Conservation (phyloP, 192 early-diverging fungal species). For the Backusella macrospora region DNA sequence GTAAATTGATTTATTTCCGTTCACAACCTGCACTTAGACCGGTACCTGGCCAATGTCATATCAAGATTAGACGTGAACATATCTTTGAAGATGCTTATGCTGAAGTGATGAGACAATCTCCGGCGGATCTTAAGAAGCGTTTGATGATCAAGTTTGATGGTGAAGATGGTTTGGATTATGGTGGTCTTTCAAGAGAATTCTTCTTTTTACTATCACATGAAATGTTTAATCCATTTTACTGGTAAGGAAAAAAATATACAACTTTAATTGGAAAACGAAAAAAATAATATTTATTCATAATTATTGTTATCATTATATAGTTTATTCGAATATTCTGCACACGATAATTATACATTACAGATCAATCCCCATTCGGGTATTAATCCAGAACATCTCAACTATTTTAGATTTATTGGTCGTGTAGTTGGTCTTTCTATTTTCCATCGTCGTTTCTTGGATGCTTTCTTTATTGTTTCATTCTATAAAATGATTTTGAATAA, state of each 20-base stretch:
- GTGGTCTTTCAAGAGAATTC: conserved; percentile 95
- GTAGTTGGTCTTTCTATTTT: conserved; percentile 95
- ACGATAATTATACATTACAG: conserved; percentile 98
- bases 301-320: conserved; percentile 51
- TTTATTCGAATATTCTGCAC: conserved; percentile 96
- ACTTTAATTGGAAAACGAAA: not conserved
- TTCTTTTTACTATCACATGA: conserved; percentile 98
- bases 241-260: conserved; percentile 5
- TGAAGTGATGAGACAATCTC: conserved; percentile 92
- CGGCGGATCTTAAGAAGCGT: conserved; percentile 92
- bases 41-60: conserved; percentile 88
- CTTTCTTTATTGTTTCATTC: conserved; percentile 94
- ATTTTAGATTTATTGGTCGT: conserved; percentile 98
- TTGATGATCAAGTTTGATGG: conserved; percentile 99
- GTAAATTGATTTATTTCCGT: conserved; percentile 96
- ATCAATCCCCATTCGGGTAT: conserved; percentile 95
- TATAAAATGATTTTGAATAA: conserved; percentile 97
- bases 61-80: conserved; percentile 84
- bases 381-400: conserved; percentile 97
- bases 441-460: conserved; percentile 96
- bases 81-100: conserved; percentile 97
- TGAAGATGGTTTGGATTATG: conserved; percentile 98
- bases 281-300: not conserved
- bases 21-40: conserved; percentile 90
- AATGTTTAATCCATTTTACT: conserved; percentile 95